Evolutionary conservation across 140 eudicot genomes (phyloP), one percentile per base, ranked within the genome.

Genomic region (Bidens hawaiensis): DNA sequence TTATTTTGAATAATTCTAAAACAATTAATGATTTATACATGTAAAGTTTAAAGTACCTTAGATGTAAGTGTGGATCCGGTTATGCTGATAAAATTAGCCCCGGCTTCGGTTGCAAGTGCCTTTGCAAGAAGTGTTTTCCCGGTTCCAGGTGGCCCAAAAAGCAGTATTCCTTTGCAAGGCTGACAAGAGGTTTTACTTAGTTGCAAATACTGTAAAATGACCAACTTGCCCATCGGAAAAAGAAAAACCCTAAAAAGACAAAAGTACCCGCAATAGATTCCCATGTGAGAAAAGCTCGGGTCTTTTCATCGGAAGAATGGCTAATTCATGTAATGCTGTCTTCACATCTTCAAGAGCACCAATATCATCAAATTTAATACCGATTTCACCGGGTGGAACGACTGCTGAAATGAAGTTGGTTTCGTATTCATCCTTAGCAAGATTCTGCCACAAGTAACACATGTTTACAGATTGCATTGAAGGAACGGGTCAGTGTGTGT

Each of bases 291-390:
- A 94, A 62, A 94, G 97, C 78, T 88, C 99, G 0, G 99, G 99
- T 69, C 99, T 83, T 71, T 83, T 78, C 99, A 94, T 94, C 3
- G 99, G 99, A 43, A 94, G 97, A 70, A 94, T 88, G 17, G 88
- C 99, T 21, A 94, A 85, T 79, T 94, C 99, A 79, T 94, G 80
- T 28, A 94, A 66, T 12, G 99, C 94, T 31, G 75, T 83, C 68
- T 94, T 94, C 75, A 94, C 99, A 62, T 94, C 99, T 67, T 94
- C 99, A 79, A 94, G 99, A 54, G 99, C 99, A 59, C 99, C 99
- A 53, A 94, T 75, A 60, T 94, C 95, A 53, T 88, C 99, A 79
- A 94, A 94, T 65, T 78, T 83, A 19, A 94, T 90, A 65, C 99
- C 99, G 22, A 88, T 82, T 82, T 94, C 99, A 48, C 94, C 95